phyloP scores from a whole-genome alignment of 2,329 filamentous ascomycete species.

The Fusarium robinianum region DNA sequence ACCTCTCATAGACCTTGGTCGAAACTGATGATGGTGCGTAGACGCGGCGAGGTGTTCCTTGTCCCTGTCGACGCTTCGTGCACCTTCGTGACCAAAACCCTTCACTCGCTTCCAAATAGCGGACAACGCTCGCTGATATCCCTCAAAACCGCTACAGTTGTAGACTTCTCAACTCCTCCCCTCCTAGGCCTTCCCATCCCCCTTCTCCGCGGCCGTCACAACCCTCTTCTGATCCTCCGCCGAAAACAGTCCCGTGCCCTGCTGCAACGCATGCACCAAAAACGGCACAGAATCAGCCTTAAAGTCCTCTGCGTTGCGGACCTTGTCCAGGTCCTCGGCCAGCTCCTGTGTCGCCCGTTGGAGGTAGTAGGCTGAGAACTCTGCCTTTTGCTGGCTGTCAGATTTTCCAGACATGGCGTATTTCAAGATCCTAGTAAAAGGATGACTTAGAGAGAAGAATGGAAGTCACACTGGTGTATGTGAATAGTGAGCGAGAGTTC shows the following conservation, averaged over 20 bases:
- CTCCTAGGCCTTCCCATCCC: slow-evolving; percentile 23
- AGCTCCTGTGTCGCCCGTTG: slow-evolving; percentile 71
- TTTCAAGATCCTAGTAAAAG: too few species aligned
- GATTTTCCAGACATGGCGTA: slow-evolving; percentile 29
- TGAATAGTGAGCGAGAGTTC: too few species aligned
- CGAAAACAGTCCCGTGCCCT: slow-evolving; percentile 67
- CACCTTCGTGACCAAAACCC: too few species aligned
- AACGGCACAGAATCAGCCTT: slow-evolving; percentile 65
- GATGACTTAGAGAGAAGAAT: too few species aligned
- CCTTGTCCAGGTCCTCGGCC: slow-evolving; percentile 72
- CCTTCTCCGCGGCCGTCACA: slow-evolving; percentile 20
- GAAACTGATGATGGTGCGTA: too few species aligned
- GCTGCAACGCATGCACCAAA: slow-evolving; percentile 69
- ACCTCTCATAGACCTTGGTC: too few species aligned
- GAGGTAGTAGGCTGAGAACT: slow-evolving; percentile 70
- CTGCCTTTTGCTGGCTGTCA: slow-evolving; percentile 30
- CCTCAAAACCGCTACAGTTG: background rate
- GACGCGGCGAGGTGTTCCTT: too few species aligned
- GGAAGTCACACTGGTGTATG: too few species aligned
- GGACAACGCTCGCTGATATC: background rate
- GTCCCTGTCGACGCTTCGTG: too few species aligned
- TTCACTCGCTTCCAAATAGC: too few species aligned
- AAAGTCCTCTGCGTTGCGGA: slow-evolving; percentile 72
- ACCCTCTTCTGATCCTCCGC: slow-evolving; percentile 44
- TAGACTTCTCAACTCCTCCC: background rate